Conservation (phyloP, 2,329 filamentous ascomycete species). For the Zelopaecilomyces penicillatus region DNA sequence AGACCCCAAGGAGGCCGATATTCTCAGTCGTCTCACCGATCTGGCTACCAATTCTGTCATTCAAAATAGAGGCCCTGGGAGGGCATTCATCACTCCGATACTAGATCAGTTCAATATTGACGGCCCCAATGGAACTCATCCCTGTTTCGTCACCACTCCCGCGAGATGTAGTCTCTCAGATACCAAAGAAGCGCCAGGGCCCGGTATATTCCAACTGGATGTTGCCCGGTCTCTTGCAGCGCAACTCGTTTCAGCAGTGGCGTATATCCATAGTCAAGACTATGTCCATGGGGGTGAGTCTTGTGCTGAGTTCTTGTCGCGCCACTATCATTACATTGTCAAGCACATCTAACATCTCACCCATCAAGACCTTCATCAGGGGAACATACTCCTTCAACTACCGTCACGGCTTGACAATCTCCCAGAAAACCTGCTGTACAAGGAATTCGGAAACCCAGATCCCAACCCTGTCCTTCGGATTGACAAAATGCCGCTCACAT, state of each 20-base stretch:
- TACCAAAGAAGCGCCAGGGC: constrained; percentile 10
- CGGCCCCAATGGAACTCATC: constrained; percentile 21
- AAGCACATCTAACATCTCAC: too few species aligned
- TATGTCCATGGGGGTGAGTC: constrained; percentile 26
- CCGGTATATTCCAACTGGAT: constrained; percentile 16
- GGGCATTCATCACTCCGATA: constrained; percentile 11
- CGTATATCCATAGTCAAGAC: constrained; percentile 19
- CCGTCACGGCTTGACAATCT: constrained; percentile 14
- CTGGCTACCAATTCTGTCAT: too few species aligned
- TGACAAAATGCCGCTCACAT: constrained; percentile 12
- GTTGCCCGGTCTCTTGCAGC: constrained; percentile 20
- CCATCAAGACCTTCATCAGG: constrained; percentile 25
- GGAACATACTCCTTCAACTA: constrained; percentile 25
- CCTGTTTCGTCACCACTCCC: constrained; percentile 18
- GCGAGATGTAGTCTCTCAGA: constrained; percentile 19
- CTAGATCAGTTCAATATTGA: constrained; percentile 18
- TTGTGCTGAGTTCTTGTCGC: too few species aligned
- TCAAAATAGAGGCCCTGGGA: background rate
- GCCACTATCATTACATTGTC: too few species aligned
- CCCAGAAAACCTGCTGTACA: constrained; percentile 19
- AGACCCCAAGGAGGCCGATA: constrained; percentile 13
- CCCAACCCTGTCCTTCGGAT: constrained; percentile 14
- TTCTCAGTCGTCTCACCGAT: too few species aligned
- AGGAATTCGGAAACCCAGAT: constrained; percentile 15
- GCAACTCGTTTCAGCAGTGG: constrained; percentile 21